These are phyloP conservation scores for Inga laurina DNA, from an alignment of 306 rosid genomes.

Conservation along the genomic window DNA sequence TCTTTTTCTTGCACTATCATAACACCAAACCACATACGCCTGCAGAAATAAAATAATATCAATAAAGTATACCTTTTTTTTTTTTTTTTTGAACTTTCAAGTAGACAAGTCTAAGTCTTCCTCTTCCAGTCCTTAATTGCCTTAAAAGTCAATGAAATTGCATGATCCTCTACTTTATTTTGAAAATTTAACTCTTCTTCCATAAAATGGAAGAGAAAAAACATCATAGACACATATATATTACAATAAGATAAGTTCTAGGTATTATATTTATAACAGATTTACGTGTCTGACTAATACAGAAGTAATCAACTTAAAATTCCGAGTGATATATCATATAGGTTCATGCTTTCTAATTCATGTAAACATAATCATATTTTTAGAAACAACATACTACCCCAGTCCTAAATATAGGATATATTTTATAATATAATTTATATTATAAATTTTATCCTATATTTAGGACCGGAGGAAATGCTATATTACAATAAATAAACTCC, in stretches of 20 bases:
- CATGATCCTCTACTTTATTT: background rate
- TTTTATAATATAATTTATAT: too few relatives aligned
- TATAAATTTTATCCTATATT: too few relatives aligned
- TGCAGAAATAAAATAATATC: background rate
- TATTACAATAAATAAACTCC: background rate
- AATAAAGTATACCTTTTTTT: background rate
- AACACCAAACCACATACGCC: background rate
- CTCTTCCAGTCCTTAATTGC: too few relatives aligned
- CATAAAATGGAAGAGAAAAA: background rate
- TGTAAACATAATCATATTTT: background rate
- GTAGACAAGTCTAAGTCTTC: too few relatives aligned
- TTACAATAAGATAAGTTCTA: background rate
- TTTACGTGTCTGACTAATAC: background rate
- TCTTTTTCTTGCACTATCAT: background rate
- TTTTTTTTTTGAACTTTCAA: too few relatives aligned
- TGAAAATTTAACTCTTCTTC: background rate
- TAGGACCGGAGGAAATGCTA: too few relatives aligned
- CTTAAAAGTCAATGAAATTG: background rate
- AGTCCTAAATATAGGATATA: too few relatives aligned
- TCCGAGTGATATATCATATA: background rate
- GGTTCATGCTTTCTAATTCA: background rate
- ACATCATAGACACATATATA: background rate
- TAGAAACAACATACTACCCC: too few relatives aligned
- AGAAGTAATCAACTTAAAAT: background rate
- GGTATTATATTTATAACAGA: background rate